Evolutionary conservation across 208 protist genomes (phyloP).

Genomic region (Wallacemonas sp.): DNA sequence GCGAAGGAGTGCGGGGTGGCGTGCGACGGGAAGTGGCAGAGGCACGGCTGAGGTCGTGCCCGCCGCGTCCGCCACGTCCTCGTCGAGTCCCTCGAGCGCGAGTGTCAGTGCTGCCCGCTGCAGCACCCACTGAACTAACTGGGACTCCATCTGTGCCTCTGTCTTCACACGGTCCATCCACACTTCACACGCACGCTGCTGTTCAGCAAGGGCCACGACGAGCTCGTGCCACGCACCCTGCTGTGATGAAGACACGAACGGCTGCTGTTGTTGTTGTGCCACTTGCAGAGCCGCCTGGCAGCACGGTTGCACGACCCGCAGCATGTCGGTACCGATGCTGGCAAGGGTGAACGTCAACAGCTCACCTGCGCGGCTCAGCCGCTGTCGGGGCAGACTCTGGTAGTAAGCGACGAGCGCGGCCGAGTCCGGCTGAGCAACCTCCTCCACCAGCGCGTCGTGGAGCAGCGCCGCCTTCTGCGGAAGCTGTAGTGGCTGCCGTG

Average conservation of each 20-base stretch:
- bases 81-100: background rate
- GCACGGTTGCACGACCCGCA: slow-evolving; percentile 16
- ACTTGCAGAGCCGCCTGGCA: slow-evolving; percentile 27
- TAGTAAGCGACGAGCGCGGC: slow-evolving; percentile 28
- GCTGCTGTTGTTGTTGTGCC: slow-evolving; percentile 5
- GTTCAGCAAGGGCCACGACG: slow-evolving; percentile 23
- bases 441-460: slow-evolving; percentile 49
- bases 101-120: slow-evolving; percentile 31
- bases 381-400: background rate
- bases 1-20: slow-evolving; percentile 33
- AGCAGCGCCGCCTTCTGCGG: slow-evolving; percentile 45
- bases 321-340: slow-evolving; percentile 20
- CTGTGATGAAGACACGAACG: background rate
- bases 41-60: background rate
- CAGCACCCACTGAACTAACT: slow-evolving; percentile 56
- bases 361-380: slow-evolving; percentile 2
- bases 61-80: background rate
- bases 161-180: slow-evolving; percentile 31
- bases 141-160: slow-evolving; percentile 34
- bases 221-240: background rate
- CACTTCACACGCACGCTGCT: slow-evolving; percentile 35
- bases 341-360: slow-evolving; percentile 14
- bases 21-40: slow-evolving; percentile 20
- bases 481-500: slow-evolving; percentile 28
- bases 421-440: slow-evolving; percentile 37